phyloP scores from a whole-genome alignment of 2,329 filamentous ascomycete genomes.

The Penicillium sp. region DNA sequence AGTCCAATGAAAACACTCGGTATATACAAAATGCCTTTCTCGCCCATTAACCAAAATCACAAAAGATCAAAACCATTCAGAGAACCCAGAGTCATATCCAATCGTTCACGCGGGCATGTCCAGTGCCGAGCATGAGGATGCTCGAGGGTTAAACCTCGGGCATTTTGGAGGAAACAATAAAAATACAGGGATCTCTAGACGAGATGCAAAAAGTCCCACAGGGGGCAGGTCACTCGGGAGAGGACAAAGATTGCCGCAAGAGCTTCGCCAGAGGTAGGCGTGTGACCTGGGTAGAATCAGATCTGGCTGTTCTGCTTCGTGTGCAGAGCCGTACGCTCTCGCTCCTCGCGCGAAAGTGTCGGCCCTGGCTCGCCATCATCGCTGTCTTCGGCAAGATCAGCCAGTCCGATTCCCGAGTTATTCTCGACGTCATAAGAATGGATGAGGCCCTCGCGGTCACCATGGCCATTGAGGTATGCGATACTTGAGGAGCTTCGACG shows the following conservation, averaged over 20 bases:
- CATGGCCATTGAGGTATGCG: conserved; percentile 49
- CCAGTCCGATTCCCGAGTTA: conserved; percentile 64
- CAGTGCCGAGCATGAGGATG: conserved; percentile 21
- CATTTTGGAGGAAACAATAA: conserved; percentile 23
- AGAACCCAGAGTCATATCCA: conserved; percentile 26
- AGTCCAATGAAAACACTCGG: conserved; percentile 11
- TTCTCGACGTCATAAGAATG: conserved; percentile 81
- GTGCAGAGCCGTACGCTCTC: conserved; percentile 22
- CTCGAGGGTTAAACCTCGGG: conserved; percentile 15
- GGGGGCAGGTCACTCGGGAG: conserved; percentile 8
- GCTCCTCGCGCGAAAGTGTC: conserved; percentile 27
- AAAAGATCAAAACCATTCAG: conserved; percentile 16
- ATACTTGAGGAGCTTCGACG: conserved; percentile 60
- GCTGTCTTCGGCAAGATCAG: conserved; percentile 71
- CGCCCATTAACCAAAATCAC: conserved; percentile 13
- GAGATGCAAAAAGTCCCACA: conserved; percentile 6
- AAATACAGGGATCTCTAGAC: conserved; percentile 20
- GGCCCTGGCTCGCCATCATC: conserved; percentile 47
- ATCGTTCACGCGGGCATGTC: conserved; percentile 25
- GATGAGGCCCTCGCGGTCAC: conserved; percentile 77
- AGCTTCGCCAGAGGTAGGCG: conserved; percentile 26
- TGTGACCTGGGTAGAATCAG: conserved; percentile 18
- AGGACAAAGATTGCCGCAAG: conserved; percentile 18
- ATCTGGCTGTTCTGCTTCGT: conserved; percentile 31
- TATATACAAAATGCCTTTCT: conserved; percentile 23